Evolutionary conservation across 345 rosid species (phyloP).

Genomic region (Psidium guajava): DNA sequence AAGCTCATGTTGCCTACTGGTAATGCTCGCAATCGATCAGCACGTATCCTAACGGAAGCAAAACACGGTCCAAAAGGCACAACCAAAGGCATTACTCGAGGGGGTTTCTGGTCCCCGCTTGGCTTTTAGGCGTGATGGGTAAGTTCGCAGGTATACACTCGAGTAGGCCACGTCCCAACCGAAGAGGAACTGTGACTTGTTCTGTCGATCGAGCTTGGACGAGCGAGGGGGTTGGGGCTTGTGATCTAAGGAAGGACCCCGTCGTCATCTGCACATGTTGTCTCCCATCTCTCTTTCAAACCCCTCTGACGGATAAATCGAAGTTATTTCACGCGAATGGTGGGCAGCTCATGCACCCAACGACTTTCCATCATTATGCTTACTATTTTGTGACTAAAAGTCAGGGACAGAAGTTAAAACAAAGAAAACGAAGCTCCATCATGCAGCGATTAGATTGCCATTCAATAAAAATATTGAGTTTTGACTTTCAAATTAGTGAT

Average conservation of each 20-base stretch:
- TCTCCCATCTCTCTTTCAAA: not conserved
- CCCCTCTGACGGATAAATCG: not conserved
- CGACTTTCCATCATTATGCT: not conserved
- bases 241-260: not conserved
- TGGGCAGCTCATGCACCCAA: not conserved
- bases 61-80: not conserved
- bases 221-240: not conserved
- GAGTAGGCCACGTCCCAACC: not conserved
- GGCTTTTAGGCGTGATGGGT: not conserved
- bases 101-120: not conserved
- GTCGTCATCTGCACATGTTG: not conserved
- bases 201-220: not conserved
- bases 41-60: not conserved
- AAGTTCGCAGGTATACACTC: not conserved
- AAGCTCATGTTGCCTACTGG: not conserved
- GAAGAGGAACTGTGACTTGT: not conserved
- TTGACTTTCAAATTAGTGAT: too few relatives aligned
- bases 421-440: not conserved
- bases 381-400: not conserved
- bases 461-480: too few relatives aligned
- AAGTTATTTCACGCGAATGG: not conserved
- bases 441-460: not conserved
- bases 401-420: too few relatives aligned
- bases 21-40: not conserved
- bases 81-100: not conserved